Base-by-base conservation (phyloP, 306 rosid species). In the Erythrophleum fordii region DNA sequence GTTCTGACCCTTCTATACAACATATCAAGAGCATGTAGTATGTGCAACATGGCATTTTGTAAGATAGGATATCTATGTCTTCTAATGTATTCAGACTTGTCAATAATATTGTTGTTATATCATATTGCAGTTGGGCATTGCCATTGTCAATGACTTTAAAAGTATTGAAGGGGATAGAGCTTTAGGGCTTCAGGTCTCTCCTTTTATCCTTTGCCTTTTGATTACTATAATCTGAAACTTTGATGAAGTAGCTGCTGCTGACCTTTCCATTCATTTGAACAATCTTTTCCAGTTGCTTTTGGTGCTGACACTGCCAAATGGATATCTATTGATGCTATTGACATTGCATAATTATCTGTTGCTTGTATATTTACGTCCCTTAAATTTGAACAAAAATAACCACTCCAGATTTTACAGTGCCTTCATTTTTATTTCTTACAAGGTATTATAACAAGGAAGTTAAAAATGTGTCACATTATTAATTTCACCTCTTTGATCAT, bases 1-100 rank as follows among this genome's bases (percentile, higher is more conserved):
- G 85, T 95, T 87, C 91, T 93, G 52, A 93, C 99, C 42, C 85
- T 93, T 64, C 77, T 95, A 80, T 95, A 95, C 87, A 93, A 98
- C 89, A 83, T 93, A 79, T 95, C 99, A 61, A 98, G 99, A 72
- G 99, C 91, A 95, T 64, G 98, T 86, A 59, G 25, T 52, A 66
- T 77, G 46, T 68, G 12, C 72, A 55, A 44, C 77, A 12, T 55
- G 45, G 25, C 72, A 72, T 85, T 69, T 67, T 75, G 48, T 44
- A 76, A 37, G 16, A 42, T 76, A 28, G 35, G 23, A 51, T 77
- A 25, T 59, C 11, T 68, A 51, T n/a, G 18, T 2, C 35, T 23
- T 25, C 65, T 25, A 11, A 25, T 25, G 34, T 58, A 23, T 9
- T 11, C 35, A 11, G 17, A 11, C 34, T 12, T 0, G 35, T 25